phyloP scores from a whole-genome alignment of 495 filamentous ascomycete species.

The Lineolata rhizophorae region DNA sequence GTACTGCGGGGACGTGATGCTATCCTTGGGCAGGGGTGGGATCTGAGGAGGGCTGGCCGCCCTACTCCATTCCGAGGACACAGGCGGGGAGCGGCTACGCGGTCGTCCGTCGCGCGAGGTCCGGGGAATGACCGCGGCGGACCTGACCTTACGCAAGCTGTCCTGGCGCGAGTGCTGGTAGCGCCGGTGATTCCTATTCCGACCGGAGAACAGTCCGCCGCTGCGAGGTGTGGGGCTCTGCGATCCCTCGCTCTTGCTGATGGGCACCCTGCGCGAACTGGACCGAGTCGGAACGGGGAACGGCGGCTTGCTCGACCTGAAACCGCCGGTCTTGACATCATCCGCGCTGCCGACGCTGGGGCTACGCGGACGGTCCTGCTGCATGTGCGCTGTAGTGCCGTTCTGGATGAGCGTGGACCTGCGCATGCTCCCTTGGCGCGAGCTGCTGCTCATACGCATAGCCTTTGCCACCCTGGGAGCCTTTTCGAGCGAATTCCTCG shows the following conservation, averaged over 20 bases:
- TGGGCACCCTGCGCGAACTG: slow-evolving; percentile 58
- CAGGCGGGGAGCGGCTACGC: slow-evolving; percentile 13
- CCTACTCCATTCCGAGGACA: neutral
- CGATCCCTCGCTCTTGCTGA: slow-evolving; percentile 53
- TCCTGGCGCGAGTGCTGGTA: slow-evolving; percentile 25
- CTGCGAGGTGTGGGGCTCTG: slow-evolving; percentile 49
- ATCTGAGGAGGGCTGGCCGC: slow-evolving; percentile 24
- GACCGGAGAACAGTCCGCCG: slow-evolving; percentile 7
- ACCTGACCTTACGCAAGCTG: slow-evolving; percentile 56
- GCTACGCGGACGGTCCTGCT: slow-evolving; percentile 45
- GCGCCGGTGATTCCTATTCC: slow-evolving; percentile 5
- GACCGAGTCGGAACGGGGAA: slow-evolving; percentile 81
- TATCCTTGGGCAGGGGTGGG: slow-evolving; percentile 53
- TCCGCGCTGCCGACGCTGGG: slow-evolving; percentile 45
- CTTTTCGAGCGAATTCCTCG: slow-evolving; percentile 11
- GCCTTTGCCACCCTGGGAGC: slow-evolving; percentile 11
- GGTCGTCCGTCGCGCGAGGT: slow-evolving; percentile 14
- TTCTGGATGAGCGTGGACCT: slow-evolving; percentile 53
- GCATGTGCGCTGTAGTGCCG: slow-evolving; percentile 47
- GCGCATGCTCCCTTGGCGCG: slow-evolving; percentile 29
- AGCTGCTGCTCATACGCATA: slow-evolving; percentile 4
- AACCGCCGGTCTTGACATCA: no score
- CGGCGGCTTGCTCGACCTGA: slow-evolving; percentile 11
- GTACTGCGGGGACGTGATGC: slow-evolving; percentile 35
- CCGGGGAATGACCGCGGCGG: slow-evolving; percentile 48